phyloP scores from a whole-genome alignment of 1,139 yeast species.

The Ogataea hybrid region DNA sequence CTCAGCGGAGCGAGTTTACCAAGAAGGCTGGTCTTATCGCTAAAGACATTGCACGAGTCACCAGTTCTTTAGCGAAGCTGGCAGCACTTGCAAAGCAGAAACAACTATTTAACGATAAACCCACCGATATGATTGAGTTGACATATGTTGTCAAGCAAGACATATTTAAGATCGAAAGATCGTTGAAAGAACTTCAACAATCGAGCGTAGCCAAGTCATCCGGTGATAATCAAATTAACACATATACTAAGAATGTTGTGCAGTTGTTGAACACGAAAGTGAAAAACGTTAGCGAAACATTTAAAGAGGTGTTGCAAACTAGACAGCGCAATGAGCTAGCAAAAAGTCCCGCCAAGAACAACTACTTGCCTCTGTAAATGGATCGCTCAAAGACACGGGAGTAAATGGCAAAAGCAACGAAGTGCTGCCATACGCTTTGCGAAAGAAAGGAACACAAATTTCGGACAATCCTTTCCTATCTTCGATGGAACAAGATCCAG shows the following conservation, averaged over 20 bases:
- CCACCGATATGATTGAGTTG: conserved; percentile 88
- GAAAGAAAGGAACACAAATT: conserved; percentile 22
- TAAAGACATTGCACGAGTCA: conserved; percentile 85
- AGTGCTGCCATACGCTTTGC: conserved; percentile 29
- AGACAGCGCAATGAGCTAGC: conserved; percentile 84
- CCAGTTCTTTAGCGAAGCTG: conserved; percentile 74
- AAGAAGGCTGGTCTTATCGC: conserved; percentile 82
- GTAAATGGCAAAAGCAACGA: conserved; percentile 11
- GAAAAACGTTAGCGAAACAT: conserved; percentile 89
- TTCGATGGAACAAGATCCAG: conserved; percentile 29
- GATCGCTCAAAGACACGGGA: conserved; percentile 6
- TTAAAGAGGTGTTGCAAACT: conserved; percentile 81
- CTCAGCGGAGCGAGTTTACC: conserved; percentile 67
- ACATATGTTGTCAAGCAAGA: conserved; percentile 93
- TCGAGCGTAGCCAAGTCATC: conserved; percentile 34
- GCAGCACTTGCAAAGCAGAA: conserved; percentile 81
- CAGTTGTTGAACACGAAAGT: conserved; percentile 83
- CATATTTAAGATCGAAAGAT: conserved; percentile 80
- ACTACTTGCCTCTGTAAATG: conserved; percentile 44
- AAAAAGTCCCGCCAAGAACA: conserved; percentile 83
- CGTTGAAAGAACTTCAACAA: conserved; percentile 61
- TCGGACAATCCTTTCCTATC: conserved; percentile 42
- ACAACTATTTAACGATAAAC: conserved; percentile 93
- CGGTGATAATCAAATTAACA: conserved; percentile 57
- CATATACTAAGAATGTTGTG: conserved; percentile 83